Base-by-base conservation (phyloP, 2,329 filamentous ascomycete species). In the Diaporthe vaccinii region DNA sequence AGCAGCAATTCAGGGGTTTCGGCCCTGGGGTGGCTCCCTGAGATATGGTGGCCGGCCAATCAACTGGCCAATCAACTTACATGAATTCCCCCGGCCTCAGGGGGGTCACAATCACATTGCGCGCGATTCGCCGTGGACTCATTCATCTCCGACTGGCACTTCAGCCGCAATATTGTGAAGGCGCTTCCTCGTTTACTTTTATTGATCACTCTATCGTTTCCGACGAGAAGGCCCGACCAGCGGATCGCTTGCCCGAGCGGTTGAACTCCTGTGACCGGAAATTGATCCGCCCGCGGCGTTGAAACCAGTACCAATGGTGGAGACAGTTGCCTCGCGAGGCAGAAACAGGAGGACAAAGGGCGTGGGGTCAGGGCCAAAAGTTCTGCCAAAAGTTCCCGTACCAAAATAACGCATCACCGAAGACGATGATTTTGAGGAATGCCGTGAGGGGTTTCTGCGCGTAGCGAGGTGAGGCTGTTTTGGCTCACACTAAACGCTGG, bases 31-130 rank as follows among this genome's bases (percentile, higher is more conserved):
- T 22, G 31, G 49, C 17, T 55, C 20, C 46, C 31, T 7, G 22
- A 15, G 31, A 25, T 25, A 3, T 20, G 28, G 20, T 68, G 34
- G 31, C 7, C 31, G 25, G 65, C 41, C 31, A 69, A 53, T 69
- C 46, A 53, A 20, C 17, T 53, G 39, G 65, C 65, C 65, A 69
- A 69, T 69, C 65, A 69, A 55, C 34, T 69, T 55, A 69, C 39
- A 65, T 20, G 39, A 12, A 31, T 46, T 10, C 17, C 4, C 25
- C 10, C 8, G 1, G 9, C 14, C n/a, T 20, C 2, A 20, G 34
- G 57, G 34, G 57, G 4, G 4, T 20, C 4, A 7, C 15, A 5
- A 49, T 22, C 44, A 49, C 44, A 49, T 17, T 31, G 53, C 36
- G 14, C 36, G 14, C 36, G 46, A 9, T 28, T 25, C 22, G 46